These are phyloP conservation scores for Marchantia paleacea DNA, from an alignment of 225 moss, liverwort and hornwort genomes.

Conservation along the genomic window DNA sequence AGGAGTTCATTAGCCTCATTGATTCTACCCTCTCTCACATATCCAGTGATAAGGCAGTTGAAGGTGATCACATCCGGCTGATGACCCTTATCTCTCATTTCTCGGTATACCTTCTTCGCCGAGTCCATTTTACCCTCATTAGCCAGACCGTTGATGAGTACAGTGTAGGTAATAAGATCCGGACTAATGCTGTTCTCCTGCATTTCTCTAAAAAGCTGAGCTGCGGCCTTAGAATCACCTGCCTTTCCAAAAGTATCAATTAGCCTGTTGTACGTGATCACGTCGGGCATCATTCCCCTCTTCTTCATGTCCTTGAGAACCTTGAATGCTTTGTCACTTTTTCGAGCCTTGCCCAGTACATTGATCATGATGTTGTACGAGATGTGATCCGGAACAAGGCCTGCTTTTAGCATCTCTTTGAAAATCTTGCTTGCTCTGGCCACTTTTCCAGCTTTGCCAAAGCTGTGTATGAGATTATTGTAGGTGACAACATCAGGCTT, in stretches of 20 bases:
- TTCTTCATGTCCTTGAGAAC: conserved; percentile 51
- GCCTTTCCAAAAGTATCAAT: conserved; percentile 60
- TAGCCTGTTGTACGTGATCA: conserved; percentile 57
- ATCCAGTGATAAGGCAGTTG: conserved; percentile 50
- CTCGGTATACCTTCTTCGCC: conserved; percentile 45
- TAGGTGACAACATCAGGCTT: conserved; percentile 53
- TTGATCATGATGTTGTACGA: conserved; percentile 55
- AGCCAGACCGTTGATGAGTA: conserved; percentile 49
- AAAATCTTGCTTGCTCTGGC: conserved; percentile 47
- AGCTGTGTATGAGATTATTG: conserved; percentile 57
- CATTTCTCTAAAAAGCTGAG: conserved; percentile 49
- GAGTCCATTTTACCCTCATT: conserved; percentile 39
- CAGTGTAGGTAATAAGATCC: conserved; percentile 53
- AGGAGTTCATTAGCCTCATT: conserved; percentile 48
- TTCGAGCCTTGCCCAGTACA: conserved; percentile 44
- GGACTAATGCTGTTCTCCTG: conserved; percentile 43
- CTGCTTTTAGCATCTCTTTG: conserved; percentile 47
- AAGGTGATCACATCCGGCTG: conserved; percentile 51
- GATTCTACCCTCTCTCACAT: conserved; percentile 42
- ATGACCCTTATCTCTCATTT: conserved; percentile 57
- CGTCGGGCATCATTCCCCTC: conserved; percentile 48
- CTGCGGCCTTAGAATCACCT: conserved; percentile 45
- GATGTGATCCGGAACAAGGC: conserved; percentile 46
- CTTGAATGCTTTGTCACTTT: conserved; percentile 48
- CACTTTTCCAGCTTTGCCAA: conserved; percentile 49